Evolutionary conservation across 805 yeast species (phyloP), one percentile per base, ranked within the genome.

Genomic region (Candida andamanensis): DNA sequence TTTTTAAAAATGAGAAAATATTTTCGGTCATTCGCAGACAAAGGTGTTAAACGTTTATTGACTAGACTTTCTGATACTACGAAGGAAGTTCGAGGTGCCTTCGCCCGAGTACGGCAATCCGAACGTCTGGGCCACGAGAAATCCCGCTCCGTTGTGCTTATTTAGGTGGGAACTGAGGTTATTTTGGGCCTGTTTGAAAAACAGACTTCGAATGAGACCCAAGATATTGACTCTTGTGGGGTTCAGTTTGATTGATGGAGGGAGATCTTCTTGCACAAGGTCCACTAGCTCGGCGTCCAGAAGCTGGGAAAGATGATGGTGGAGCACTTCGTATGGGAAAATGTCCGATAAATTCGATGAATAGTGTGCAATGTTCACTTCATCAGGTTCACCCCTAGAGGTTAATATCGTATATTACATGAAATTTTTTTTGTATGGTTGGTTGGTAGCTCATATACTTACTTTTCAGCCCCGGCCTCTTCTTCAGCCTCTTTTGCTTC

Each of bases 81-180:
- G 43, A 40, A 76, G 49, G 37, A 73, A 75, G 10, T 68, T 68
- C 22, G 61, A 69, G 21, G 75, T 52, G 1, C 81, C 81, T 47
- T 76, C 81, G 7, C 80, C 80, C 7, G 50, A 32, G 41, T 76
- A 76, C 5, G 58, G 65, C 42, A 59, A 59, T n/a, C 67, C 70
- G 25, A 75, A 57, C 24, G 72, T 62, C 34, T 59, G 63, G 19
- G 80, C 56, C 24, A 77, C 61, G 25, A 75, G 41, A 37, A 54
- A 60, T 5, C 79, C 76, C 9, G 74, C 70, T 8, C 74, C 75
- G 11, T 50, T 48, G 15, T 49, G 44, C 15, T 44, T 35, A n/a
- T 46, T 49, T 28, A 77, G 49, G 17, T 67, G 74, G 19, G 51
- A 52, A 32, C 69, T 55, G 34, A 78, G 50, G 31, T 62, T 60